Evolutionary conservation across 805 yeast genomes (phyloP).

Genomic region (Saturnispora dispora): DNA sequence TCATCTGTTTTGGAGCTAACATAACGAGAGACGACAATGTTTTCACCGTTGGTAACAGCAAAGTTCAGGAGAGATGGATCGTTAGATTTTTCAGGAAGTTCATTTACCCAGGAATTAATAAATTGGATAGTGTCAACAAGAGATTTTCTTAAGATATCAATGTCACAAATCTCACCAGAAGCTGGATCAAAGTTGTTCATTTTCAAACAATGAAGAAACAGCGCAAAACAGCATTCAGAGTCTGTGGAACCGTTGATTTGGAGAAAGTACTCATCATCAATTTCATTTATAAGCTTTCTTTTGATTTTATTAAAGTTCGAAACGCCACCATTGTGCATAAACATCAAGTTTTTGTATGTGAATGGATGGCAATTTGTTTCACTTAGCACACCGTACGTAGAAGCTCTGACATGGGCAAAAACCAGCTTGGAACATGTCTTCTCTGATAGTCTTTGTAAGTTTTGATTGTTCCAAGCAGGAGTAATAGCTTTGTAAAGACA

Average conservation of each 20-base stretch:
- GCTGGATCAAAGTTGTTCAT: conserved; percentile 69
- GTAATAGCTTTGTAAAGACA: conserved; percentile 93
- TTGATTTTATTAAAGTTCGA: conserved; percentile 67
- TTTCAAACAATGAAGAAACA: conserved; percentile 67
- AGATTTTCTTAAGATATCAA: conserved; percentile 55
- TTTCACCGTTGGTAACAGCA: conserved; percentile 89
- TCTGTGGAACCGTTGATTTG: conserved; percentile 90
- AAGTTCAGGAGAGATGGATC: conserved; percentile 87
- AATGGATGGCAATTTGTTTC: conserved; percentile 98
- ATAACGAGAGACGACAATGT: conserved; percentile 80
- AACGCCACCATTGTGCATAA: conserved; percentile 96
- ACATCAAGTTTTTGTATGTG: conserved; percentile 76
- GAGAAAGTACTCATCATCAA: conserved; percentile 72
- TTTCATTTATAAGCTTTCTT: conserved; percentile 57
- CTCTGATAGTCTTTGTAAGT: conserved; percentile 74
- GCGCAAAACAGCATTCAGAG: conserved; percentile 90
- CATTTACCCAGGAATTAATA: conserved; percentile 73
- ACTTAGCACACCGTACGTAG: conserved; percentile 86
- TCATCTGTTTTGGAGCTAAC: conserved; percentile 85
- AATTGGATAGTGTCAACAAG: conserved; percentile 62
- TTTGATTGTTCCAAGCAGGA: conserved; percentile 96
- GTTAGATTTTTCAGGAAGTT: conserved; percentile 29
- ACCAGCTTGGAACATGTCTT: conserved; percentile 79
- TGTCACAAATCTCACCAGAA: conserved; percentile 27
- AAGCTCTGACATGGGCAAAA: conserved; percentile 94